phyloP scores from a whole-genome alignment of 495 filamentous ascomycete species.

The Letharia lupina region DNA sequence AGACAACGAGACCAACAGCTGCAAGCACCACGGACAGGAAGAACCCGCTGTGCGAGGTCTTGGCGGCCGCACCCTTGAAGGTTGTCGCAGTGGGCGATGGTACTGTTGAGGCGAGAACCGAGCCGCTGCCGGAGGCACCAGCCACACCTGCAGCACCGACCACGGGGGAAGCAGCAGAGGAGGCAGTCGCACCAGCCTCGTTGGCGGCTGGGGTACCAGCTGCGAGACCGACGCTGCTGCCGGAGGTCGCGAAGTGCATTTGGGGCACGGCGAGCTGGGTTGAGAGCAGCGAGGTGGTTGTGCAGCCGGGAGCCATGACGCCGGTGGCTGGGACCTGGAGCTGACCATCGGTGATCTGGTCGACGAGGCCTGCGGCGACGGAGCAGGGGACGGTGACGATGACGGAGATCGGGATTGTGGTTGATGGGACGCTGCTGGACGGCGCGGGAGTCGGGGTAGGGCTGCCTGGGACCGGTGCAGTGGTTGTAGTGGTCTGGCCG shows the following conservation, averaged over 20 bases:
- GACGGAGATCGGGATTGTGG: slow-evolving; percentile 42
- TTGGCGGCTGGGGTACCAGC: slow-evolving; percentile 40
- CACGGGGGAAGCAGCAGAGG: slow-evolving; percentile 26
- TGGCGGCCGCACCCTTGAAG: slow-evolving; percentile 22
- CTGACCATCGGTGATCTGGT: slow-evolving; percentile 22
- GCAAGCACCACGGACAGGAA: slow-evolving; percentile 16
- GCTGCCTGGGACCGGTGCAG: slow-evolving; percentile 27
- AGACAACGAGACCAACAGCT: slow-evolving; percentile 15
- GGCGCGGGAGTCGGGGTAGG: slow-evolving; percentile 33
- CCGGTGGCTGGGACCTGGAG: slow-evolving; percentile 12
- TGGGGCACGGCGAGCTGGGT: slow-evolving; percentile 65
- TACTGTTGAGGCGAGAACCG: slow-evolving; percentile 22
- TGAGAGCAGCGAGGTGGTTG: slow-evolving; percentile 44
- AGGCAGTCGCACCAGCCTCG: slow-evolving; percentile 25
- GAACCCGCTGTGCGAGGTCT: slow-evolving; percentile 8
- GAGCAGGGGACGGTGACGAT: slow-evolving; percentile 53
- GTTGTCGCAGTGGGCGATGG: slow-evolving; percentile 13
- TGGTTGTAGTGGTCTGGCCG: slow-evolving; percentile 18
- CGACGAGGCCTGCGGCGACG: slow-evolving; percentile 20
- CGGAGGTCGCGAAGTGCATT: slow-evolving; percentile 56
- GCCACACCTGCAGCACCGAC: slow-evolving; percentile 13
- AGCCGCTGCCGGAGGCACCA: not conserved
- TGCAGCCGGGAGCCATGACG: slow-evolving; percentile 41
- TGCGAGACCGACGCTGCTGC: slow-evolving; percentile 41
- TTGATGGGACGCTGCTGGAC: slow-evolving; percentile 36